Base-by-base conservation (phyloP, 1,284 basidiomycete genomes). In the Rhodofomes roseus region DNA sequence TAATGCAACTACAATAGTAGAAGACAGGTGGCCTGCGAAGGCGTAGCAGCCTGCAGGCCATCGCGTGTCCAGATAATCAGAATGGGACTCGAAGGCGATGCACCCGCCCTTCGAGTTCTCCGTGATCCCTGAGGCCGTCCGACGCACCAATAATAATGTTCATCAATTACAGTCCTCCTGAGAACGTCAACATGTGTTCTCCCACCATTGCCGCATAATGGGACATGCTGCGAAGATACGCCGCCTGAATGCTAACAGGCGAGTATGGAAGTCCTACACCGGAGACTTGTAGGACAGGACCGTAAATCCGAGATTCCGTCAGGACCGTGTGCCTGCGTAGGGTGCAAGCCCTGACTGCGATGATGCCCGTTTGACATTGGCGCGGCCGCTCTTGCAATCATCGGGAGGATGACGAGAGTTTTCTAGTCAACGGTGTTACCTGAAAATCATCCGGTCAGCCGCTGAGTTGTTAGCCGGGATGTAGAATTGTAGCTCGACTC, bases 101-200 rank as follows among this genome's bases (percentile, higher is more conserved):
- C n/a, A 50, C 46, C 48, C 36, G 53, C 57, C 55, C 41, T 54
- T 37, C 52, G 55, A 60, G 54, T 46, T 27, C 31, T 55, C 36
- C 46, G 43, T 48, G 46, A 48, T 48, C 23, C 16, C 25, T 48
- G 25, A 48, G 46, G 46, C 2, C 18, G 23, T 25, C 14, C 25
- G 22, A 22, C 46, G 11, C 46, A 48, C 25, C 16, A 48, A 23
- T 27, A 29, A 29, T 18, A 27, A 29, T 12, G n/a, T n/a, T n/a
- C 46, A 48, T 29, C 46, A 48, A 27, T 16, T 27, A 12, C 46
- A 48, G n/a, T 29, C 46, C 44, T 23, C 25, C 27, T 48, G 46
- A 48, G 46, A 48, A 48, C 25, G 12, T 27, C 23, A 29, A 29
- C 46, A 48, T 29, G 46, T 29, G 46, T 29, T 48, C 46, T 48